Conservation (phyloP, 768 basidiomycete genomes). For the Dictyophora rubrovolvata region DNA sequence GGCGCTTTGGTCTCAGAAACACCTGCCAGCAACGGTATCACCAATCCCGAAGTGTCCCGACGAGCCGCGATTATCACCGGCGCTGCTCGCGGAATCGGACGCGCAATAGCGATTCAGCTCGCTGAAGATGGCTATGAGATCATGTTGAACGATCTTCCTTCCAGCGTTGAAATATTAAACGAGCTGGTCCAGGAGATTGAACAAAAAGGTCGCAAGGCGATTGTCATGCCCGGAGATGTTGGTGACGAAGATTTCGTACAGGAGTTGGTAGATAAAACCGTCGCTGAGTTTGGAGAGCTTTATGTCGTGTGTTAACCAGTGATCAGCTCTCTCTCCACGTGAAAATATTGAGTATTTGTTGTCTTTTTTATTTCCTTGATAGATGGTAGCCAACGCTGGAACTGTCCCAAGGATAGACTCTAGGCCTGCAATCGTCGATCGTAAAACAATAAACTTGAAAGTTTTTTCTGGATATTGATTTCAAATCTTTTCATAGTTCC, state of each 20-base stretch:
- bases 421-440: constrained; percentile 14
- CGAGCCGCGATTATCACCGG: too few species aligned
- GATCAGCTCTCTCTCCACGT: too few species aligned
- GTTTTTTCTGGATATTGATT: not conserved
- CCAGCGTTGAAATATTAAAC: not conserved
- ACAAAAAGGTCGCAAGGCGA: not conserved
- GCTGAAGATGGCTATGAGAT: constrained; percentile 28
- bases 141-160: constrained; percentile 24
- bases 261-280: constrained; percentile 18
- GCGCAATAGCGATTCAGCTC: constrained; percentile 25
- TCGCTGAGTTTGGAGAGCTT: constrained; percentile 18
- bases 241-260: constrained; percentile 16
- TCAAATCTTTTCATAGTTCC: not conserved
- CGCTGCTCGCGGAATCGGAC: constrained; percentile 25
- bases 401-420: constrained; percentile 12
- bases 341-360: too few species aligned
- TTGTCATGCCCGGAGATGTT: constrained; percentile 28
- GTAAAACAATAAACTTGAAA: constrained; percentile 13
- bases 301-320: constrained; percentile 18
- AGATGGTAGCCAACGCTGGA: constrained; percentile 41
- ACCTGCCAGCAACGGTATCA: too few species aligned
- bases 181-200: not conserved
- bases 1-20: too few species aligned
- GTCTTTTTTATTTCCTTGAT: not conserved
- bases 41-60: too few species aligned